Evolutionary conservation across 78 protist genomes (phyloP), one percentile per base, ranked within the genome.

Genomic region (Guillardia theta): DNA sequence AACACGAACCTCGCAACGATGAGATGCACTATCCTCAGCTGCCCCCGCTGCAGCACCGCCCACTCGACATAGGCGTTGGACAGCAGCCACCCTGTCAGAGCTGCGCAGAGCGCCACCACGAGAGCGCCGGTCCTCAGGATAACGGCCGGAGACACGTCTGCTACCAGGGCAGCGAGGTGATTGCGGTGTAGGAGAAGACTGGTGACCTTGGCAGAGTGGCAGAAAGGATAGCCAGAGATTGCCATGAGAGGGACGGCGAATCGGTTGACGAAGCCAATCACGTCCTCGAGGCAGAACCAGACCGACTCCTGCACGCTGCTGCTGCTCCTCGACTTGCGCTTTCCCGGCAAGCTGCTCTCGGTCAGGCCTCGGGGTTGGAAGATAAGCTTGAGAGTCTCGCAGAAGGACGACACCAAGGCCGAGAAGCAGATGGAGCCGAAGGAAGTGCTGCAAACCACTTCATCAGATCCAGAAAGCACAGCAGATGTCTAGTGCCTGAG

Each of bases 381-480:
- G 58, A 50, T 10, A 15, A 50, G 58, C 58, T 50, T 50, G 58
- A 50, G 10, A 15, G 58, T 5, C 15, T 64, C 78, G 78, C 33
- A 64, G 78, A 64, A 4, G 78, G 39, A 24, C 9, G 78, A 64
- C 12, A 64, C 78, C 33, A 64, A 12, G 39, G 78, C 78, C 43
- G 78, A 64, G 78, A 64, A 64, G 78, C 78, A 64, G 78, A 64
- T 15, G 12, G 78, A 64, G 78, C 78, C 78, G 78, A 64, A 64
- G 78, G 78, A 64, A 33, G 78, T 19, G 22, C 33, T 19, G n/a
- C n/a, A n/a, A n/a, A n/a, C n/a, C n/a, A n/a, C n/a, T n/a, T n/a
- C n/a, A n/a, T n/a, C n/a, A n/a, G n/a, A n/a, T n/a, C n/a, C n/a
- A n/a, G n/a, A n/a, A n/a, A n/a, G n/a, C n/a, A n/a, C n/a, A n/a